These are phyloP conservation scores for Quercus mongolica DNA, from an alignment of 306 rosid genomes.

Conservation along the genomic window DNA sequence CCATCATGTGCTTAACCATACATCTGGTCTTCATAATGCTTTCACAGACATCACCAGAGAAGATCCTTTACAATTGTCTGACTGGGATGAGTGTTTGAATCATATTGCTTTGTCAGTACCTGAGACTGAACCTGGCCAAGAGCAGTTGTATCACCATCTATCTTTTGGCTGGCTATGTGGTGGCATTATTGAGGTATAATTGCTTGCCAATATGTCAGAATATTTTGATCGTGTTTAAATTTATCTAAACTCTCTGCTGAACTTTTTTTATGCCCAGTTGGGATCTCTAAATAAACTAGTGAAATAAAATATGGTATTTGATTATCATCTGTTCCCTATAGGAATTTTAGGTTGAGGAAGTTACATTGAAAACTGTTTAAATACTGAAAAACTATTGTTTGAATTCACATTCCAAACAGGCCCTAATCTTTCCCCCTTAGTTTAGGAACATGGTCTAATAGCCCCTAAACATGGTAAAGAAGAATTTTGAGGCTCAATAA, in stretches of 20 bases:
- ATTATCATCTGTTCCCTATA: neutral
- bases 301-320: neutral
- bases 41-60: constrained; percentile 46
- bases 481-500: neutral
- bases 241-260: neutral
- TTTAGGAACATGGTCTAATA: neutral
- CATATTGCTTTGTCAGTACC: constrained; percentile 56
- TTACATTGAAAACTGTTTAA: too few relatives aligned
- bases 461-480: neutral
- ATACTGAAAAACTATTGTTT: too few relatives aligned
- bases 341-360: too few relatives aligned
- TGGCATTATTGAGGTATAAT: constrained; percentile 87
- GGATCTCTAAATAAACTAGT: constrained; percentile 8
- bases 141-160: constrained; percentile 83
- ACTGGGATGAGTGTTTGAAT: constrained; percentile 88
- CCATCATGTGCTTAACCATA: constrained; percentile 95
- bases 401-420: too few relatives aligned
- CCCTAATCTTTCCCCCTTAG: neutral
- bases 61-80: constrained; percentile 64
- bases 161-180: constrained; percentile 96
- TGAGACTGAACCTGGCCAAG: constrained; percentile 87
- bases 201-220: constrained; percentile 6
- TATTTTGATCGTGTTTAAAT: neutral
- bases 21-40: constrained; percentile 95
- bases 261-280: neutral